Conservation (phyloP, 2,329 filamentous ascomycete species). For the Alternaria triticimaculans region DNA sequence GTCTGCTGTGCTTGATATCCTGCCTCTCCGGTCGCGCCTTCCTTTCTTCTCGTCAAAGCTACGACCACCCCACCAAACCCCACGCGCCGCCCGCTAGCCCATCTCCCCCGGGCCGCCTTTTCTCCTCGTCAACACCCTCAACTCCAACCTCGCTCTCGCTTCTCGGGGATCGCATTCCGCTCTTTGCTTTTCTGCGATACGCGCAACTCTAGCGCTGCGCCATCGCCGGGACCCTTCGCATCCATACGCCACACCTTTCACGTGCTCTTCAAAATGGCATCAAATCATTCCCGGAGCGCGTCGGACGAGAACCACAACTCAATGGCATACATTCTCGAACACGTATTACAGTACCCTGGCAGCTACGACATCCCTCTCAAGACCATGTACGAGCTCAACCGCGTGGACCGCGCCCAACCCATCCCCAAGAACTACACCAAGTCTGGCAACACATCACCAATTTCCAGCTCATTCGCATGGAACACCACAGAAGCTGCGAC, state of each 20-base stretch:
- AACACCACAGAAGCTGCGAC: slow-evolving; percentile 46
- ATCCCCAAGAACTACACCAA: slow-evolving; percentile 38
- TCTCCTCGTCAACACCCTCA: slow-evolving; percentile 7
- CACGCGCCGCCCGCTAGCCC: slow-evolving; percentile 19
- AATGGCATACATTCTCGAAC: slow-evolving; percentile 49
- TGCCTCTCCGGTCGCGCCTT: slow-evolving; percentile 17
- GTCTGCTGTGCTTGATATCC: slow-evolving; percentile 4
- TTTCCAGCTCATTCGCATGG: slow-evolving; percentile 39
- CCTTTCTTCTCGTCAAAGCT: slow-evolving; percentile 19
- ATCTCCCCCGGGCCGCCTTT: slow-evolving; percentile 22
- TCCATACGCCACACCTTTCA: slow-evolving; percentile 2
- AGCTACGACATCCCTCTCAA: slow-evolving; percentile 71
- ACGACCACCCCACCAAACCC: slow-evolving; percentile 25
- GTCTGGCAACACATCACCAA: slow-evolving; percentile 47
- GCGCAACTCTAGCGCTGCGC: slow-evolving; percentile 10
- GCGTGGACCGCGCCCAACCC: slow-evolving; percentile 58
- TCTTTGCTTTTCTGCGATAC: slow-evolving; percentile 5
- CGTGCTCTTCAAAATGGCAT: slow-evolving; percentile 34
- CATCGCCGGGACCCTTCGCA: slow-evolving; percentile 10
- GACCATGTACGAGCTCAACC: slow-evolving; percentile 73
- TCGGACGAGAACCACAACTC: slow-evolving; percentile 46
- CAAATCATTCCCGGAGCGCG: slow-evolving; percentile 46
- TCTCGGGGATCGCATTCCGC: not conserved
- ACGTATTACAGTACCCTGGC: slow-evolving; percentile 65
- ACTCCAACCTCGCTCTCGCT: not conserved